Evolutionary conservation across 2,329 filamentous ascomycete genomes (phyloP), one percentile per base, ranked within the genome.

Genomic region (Claviceps sp.): DNA sequence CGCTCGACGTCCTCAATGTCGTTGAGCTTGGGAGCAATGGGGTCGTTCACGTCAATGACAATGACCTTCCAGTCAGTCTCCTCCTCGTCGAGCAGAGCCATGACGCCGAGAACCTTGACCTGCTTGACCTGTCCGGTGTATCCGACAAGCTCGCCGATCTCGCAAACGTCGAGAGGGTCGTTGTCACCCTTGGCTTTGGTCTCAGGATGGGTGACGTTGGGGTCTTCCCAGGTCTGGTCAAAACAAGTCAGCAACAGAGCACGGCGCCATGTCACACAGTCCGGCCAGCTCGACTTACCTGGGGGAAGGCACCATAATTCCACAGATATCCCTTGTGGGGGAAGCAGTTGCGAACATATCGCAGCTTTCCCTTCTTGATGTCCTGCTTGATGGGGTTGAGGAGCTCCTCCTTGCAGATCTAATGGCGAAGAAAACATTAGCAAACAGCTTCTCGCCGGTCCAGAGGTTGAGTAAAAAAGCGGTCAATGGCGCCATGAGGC

Each of bases 51-150:
- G 70, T 98, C 93, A 68, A 98, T 95, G 73, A 97, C 93, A 64
- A 98, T 97, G 76, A 98, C 88, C 84, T 98, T 98, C 93, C 93
- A 98, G 82, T 98, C 93, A 59, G 93, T 98, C 85, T 98, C 93
- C 72, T 94, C 93, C 82, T 98, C 93, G 65, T 98, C 93, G 59
- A 98, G 87, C 61, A 98, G 83, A 62, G 93, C 93, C 93, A 98
- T 98, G 69, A 97, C 89, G 72, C 93, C 93, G 59, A 98, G 86
- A 58, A 97, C 88, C 85, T 97, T 98, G 82, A 98, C 93, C 78
- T 97, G 93, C 83, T 97, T 98, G 72, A 98, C 77, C 78, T 98
- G 91, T 63, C 93, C 93, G 56, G 84, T 80, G 79, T 95, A 94
- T 71, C 87, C 88, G 65, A 98, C 93, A 55, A 95, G 82, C 82